Evolutionary conservation across 2,329 filamentous ascomycete species (phyloP), one percentile per base, ranked within the genome.

Genomic region (Xylariaceae sp.): DNA sequence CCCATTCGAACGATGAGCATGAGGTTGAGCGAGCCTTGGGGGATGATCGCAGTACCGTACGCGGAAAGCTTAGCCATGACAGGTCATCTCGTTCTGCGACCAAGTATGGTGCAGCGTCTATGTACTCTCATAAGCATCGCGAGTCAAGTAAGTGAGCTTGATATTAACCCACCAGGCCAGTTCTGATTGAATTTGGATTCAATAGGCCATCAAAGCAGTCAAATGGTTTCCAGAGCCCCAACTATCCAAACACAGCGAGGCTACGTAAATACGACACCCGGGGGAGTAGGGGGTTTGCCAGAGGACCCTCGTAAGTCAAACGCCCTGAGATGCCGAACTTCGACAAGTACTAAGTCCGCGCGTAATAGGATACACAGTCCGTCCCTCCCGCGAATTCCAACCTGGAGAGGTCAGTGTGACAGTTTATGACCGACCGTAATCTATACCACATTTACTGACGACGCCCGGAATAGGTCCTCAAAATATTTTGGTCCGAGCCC

Each of bases 401-500:
- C 65, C 65, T 3, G 66, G 66, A n/a, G 64, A 67, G 55, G 66
- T 67, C 48, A 61, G 63, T 50, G 42, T 47, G 19, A 9, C 11
- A 11, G n/a, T 19, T 6, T 3, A 31, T 19, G 4, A 19, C 3
- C 46, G 8, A 35, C 31, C 34, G 35, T 30, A 9, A 11, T 1
- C 29, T 50, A 35, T 9, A 19, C 19, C 35, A 35, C 12, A 40
- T 30, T 8, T 39, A 46, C 51, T 54, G 50, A 57, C 48, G 51
- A 50, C 55, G 26, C 40, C 6, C 8, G 11, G 32, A 41, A 26
- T 53, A 80, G 78, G 75, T 83, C 19, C 79, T 82, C 67, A 83
- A 81, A 61, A 72, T 80, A 1, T 65, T 76, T 19, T 83, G 80
- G 79, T 73, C 74, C 6, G 79, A 83, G 47, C 80, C 80, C 0